phyloP scores from a whole-genome alignment of 768 basidiomycete genomes.

The Tulasnella sp. region DNA sequence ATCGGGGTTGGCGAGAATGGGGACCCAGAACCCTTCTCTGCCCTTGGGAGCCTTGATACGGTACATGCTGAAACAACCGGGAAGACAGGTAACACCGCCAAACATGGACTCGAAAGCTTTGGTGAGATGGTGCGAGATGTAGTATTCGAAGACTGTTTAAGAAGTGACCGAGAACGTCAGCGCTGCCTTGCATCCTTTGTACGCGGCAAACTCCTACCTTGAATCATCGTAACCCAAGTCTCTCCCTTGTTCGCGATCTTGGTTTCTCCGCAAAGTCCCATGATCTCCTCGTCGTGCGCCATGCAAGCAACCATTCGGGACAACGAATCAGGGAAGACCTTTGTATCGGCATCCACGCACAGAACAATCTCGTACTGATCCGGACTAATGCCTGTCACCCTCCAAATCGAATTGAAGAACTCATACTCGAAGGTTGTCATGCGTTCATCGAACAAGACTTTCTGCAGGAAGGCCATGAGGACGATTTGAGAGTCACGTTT shows the following conservation, averaged over 20 bases:
- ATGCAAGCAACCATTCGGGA: slow-evolving; percentile 95
- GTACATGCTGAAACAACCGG: slow-evolving; percentile 99
- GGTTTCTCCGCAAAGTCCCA: slow-evolving; percentile 98
- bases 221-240: slow-evolving; percentile 99
- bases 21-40: slow-evolving; percentile 94
- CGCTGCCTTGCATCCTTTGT: neutral
- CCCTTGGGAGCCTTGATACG: slow-evolving; percentile 99
- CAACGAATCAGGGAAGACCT: slow-evolving; percentile 97
- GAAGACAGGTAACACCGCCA: slow-evolving; percentile 98
- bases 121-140: slow-evolving; percentile 98
- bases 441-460: slow-evolving; percentile 99
- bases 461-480: slow-evolving; percentile 95
- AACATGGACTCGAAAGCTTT: slow-evolving; percentile 99
- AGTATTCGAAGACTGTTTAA: slow-evolving; percentile 91
- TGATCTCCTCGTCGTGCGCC: slow-evolving; percentile 95
- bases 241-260: slow-evolving; percentile 99
- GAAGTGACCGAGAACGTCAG: slow-evolving; percentile 1
- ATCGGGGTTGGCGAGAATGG: slow-evolving; percentile 96
- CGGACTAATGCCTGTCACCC: slow-evolving; percentile 90
- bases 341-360: slow-evolving; percentile 96
- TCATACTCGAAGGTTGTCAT: slow-evolving; percentile 99
- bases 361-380: slow-evolving; percentile 94
- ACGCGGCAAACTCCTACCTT: slow-evolving; percentile 58
- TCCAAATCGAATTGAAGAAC: slow-evolving; percentile 98
- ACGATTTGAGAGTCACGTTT: slow-evolving; percentile 99